Percentiles rank a stretch among this genome's conserved stretches.
These are phyloP conservation scores for Multifurca ochricompacta DNA, from an alignment of 768 basidiomycete genomes.

Conservation along the genomic window DNA sequence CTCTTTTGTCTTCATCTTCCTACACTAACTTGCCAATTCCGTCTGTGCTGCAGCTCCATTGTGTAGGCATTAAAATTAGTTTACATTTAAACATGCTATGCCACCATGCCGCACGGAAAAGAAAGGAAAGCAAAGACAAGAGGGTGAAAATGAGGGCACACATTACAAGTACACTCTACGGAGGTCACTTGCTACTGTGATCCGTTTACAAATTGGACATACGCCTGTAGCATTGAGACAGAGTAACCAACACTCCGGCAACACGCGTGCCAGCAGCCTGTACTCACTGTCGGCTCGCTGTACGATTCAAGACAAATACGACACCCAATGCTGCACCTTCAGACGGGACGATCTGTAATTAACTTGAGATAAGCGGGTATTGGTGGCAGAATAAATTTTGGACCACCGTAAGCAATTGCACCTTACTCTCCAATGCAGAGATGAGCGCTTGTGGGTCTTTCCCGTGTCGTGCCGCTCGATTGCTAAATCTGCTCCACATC, in stretches of 20 bases:
- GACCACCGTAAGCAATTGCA: constrained; percentile 34
- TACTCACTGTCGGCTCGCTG: constrained; percentile 69
- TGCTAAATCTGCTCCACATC: constrained; percentile 37
- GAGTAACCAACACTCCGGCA: constrained; percentile 81
- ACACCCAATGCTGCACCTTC: constrained; percentile 37
- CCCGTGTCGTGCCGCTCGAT: constrained; percentile 44
- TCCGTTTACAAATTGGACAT: constrained; percentile 84
- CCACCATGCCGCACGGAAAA: too few relatives aligned
- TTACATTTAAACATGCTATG: neutral
- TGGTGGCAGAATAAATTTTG: constrained; percentile 22
- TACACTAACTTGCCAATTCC: neutral
- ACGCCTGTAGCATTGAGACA: constrained; percentile 76
- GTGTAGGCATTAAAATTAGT: neutral
- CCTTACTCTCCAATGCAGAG: constrained; percentile 52
- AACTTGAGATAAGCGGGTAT: neutral
- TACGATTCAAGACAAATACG: constrained; percentile 78
- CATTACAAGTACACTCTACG: constrained; percentile 63
- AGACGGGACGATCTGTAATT: neutral
- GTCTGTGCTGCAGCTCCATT: neutral
- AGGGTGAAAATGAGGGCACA: too few relatives aligned
- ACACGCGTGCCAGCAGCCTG: constrained; percentile 84
- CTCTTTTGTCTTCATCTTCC: neutral
- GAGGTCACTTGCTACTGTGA: constrained; percentile 68
- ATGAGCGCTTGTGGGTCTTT: constrained; percentile 39
- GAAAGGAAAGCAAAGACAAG: neutral